These are phyloP conservation scores for Trematosphaeria pertusa DNA, from an alignment of 2,329 filamentous ascomycete genomes.

Conservation along the genomic window DNA sequence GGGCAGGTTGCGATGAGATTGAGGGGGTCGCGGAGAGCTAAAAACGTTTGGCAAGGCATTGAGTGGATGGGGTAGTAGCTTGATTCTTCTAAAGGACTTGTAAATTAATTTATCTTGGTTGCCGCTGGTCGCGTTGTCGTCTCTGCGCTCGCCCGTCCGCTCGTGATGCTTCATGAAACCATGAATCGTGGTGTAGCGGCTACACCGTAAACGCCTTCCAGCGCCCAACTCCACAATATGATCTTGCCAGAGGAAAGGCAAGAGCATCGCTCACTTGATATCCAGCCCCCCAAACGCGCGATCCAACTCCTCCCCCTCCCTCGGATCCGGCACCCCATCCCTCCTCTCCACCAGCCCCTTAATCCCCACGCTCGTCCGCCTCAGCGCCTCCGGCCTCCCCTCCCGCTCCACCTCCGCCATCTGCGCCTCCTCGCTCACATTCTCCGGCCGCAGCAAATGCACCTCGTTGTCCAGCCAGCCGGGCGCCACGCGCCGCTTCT, in stretches of 20 bases:
- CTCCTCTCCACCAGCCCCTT: conserved; percentile 35
- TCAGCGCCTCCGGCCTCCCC: neutral
- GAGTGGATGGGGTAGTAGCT: no score
- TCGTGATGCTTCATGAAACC: neutral
- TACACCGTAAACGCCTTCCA: no score
- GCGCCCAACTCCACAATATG: no score
- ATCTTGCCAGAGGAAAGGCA: no score
- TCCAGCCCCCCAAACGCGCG: conserved; percentile 74
- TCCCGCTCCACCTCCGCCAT: conserved; percentile 55
- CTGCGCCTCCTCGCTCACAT: conserved; percentile 52
- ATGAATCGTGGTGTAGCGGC: no score
- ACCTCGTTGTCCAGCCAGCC: conserved; percentile 78
- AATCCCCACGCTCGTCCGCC: conserved; percentile 27
- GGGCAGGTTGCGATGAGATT: no score
- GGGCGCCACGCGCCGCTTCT: conserved; percentile 80
- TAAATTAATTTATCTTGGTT: conserved; percentile 39
- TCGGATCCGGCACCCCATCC: conserved; percentile 50
- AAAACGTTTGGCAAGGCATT: no score
- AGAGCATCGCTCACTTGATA: conserved; percentile 53
- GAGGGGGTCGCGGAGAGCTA: no score
- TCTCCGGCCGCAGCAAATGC: conserved; percentile 72
- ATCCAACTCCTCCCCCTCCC: conserved; percentile 66
- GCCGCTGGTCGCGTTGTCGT: conserved; percentile 26
- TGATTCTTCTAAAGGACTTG: conserved; percentile 31
- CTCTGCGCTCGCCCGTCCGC: neutral